Evolutionary conservation across 768 basidiomycete species (phyloP).

Genomic region (Psilocybe cubensis): DNA sequence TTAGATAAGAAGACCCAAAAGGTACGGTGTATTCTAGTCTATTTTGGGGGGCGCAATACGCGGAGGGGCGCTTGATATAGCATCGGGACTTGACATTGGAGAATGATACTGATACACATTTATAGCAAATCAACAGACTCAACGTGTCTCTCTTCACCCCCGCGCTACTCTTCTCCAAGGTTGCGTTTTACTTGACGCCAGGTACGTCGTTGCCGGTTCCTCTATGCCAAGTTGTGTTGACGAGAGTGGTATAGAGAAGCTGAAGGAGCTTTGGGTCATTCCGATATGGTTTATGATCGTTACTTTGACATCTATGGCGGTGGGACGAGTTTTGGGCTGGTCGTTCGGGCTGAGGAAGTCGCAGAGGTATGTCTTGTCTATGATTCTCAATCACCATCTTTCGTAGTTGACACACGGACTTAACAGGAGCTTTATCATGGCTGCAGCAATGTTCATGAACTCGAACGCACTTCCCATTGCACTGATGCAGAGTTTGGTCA

Average conservation of each 20-base stretch:
- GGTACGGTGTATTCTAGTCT: conserved; percentile 42
- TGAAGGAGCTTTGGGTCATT: conserved; percentile 83
- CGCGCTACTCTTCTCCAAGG: conserved; percentile 89
- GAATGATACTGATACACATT: not conserved
- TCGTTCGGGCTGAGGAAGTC: conserved; percentile 70
- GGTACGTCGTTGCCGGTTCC: conserved; percentile 36
- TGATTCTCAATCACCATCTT: not conserved
- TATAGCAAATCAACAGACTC: conserved; percentile 76
- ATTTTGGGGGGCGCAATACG: too few relatives aligned
- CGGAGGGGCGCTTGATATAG: not conserved
- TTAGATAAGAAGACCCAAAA: conserved; percentile 91
- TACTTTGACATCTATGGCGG: conserved; percentile 68
- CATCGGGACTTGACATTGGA: not conserved
- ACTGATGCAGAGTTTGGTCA: conserved; percentile 87
- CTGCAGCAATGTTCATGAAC: conserved; percentile 90
- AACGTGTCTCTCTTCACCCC: conserved; percentile 92
- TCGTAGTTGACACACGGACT: not conserved
- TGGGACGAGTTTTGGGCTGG: conserved; percentile 66
- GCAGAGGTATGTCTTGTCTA: conserved; percentile 61
- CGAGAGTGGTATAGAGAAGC: conserved; percentile 53
- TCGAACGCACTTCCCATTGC: conserved; percentile 96
- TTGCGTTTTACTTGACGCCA: conserved; percentile 90
- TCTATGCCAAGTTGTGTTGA: not conserved
- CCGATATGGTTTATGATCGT: conserved; percentile 85
- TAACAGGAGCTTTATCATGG: conserved; percentile 74